These are phyloP conservation scores for Phalaenopsis equestris DNA, from an alignment of 106 monocot genomes.

Conservation along the genomic window DNA sequence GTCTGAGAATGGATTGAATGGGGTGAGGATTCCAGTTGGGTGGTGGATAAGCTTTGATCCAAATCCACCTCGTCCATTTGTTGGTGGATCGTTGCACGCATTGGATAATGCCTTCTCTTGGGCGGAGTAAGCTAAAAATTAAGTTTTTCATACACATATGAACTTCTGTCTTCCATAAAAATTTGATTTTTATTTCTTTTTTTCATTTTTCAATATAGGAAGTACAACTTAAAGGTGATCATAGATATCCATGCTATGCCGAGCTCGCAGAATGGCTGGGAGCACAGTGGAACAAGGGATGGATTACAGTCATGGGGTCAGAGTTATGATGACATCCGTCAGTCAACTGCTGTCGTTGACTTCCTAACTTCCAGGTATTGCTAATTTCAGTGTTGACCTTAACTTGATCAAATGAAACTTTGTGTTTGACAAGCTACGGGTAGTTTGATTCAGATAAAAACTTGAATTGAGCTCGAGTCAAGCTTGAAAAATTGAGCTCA, in stretches of 20 bases:
- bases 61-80: constrained; percentile 51
- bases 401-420: too few species aligned
- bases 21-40: constrained; percentile 78
- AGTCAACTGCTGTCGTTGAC: constrained; percentile 52
- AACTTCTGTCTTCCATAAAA: not conserved
- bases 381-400: too few species aligned
- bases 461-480: too few species aligned
- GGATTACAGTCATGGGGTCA: constrained; percentile 60
- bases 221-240: constrained; percentile 38
- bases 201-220: constrained; percentile 8
- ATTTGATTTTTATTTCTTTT: not conserved
- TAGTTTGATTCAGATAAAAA: too few species aligned
- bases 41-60: constrained; percentile 84
- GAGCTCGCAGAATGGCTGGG: constrained; percentile 39
- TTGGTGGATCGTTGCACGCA: constrained; percentile 51
- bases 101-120: constrained; percentile 75
- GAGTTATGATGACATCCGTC: constrained; percentile 30
- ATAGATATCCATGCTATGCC: constrained; percentile 51
- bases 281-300: constrained; percentile 70
- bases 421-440: too few species aligned
- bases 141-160: not conserved
- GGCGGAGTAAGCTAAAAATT: constrained; percentile 45
- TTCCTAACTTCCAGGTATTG: constrained; percentile 60
- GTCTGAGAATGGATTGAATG: constrained; percentile 42
- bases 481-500: too few species aligned